Percentiles rank a stretch among this genome's conserved stretches.
These are phyloP conservation scores for Alnus glutinosa DNA, from an alignment of 306 rosid genomes.

Conservation along the genomic window DNA sequence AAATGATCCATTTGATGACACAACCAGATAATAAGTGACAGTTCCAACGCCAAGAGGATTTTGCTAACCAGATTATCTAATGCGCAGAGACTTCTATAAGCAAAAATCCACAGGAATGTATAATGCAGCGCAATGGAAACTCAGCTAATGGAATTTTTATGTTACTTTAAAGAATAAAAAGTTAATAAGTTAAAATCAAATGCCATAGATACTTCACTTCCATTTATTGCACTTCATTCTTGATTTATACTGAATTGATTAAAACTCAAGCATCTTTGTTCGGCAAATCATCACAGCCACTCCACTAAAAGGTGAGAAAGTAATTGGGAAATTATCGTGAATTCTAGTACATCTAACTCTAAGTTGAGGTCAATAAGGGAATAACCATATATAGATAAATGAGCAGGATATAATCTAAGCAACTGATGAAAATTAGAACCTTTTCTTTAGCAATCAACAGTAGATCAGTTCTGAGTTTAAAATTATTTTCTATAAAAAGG, in stretches of 20 bases:
- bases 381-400: neutral
- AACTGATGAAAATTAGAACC: neutral
- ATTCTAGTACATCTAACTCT: neutral
- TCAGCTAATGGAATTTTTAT: neutral
- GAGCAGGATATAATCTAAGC: neutral
- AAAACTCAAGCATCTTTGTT: neutral
- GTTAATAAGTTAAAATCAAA: neutral
- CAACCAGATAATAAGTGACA: neutral
- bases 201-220: neutral
- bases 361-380: neutral
- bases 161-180: too few relatives aligned
- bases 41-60: neutral
- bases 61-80: conserved; percentile 1
- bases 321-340: neutral
- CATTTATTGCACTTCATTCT: conserved; percentile 1
- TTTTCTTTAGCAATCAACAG: neutral
- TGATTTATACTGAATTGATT: neutral
- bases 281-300: neutral
- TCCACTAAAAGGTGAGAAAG: neutral
- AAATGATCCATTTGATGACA: neutral
- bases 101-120: neutral
- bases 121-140: neutral
- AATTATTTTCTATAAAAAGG: neutral
- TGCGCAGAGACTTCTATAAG: neutral
- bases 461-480: neutral